Percentiles rank a stretch among this genome's conserved stretches.
These are phyloP conservation scores for Colletotrichum falcatum DNA, from an alignment of 2,329 filamentous ascomycete genomes.

Conservation along the genomic window DNA sequence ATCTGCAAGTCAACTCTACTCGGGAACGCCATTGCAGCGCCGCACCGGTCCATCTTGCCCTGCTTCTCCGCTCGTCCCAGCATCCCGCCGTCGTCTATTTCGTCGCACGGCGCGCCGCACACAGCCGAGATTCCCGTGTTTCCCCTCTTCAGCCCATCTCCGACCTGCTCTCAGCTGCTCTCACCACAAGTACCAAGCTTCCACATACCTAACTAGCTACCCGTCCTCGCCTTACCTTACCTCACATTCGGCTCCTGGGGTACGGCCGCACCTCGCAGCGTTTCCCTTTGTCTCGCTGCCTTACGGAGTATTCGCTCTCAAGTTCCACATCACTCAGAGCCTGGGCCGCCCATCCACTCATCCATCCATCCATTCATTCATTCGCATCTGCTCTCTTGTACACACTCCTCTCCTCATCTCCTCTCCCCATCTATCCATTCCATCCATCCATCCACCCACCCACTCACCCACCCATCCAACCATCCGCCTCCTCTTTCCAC, in stretches of 20 bases:
- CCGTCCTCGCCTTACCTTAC: background rate
- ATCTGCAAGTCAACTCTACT: background rate
- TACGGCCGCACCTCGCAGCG: conserved; percentile 21
- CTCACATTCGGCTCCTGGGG: conserved; percentile 11
- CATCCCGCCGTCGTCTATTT: conserved; percentile 23
- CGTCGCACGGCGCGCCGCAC: conserved; percentile 37
- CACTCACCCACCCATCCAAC: background rate
- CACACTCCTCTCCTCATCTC: conserved; percentile 35
- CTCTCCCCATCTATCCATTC: conserved; percentile 36
- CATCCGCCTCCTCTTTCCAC: conserved; percentile 36
- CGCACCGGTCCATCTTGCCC: conserved; percentile 4
- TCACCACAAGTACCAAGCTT: conserved; percentile 4
- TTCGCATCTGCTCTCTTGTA: background rate
- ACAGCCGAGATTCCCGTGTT: conserved; percentile 36
- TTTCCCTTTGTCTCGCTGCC: conserved; percentile 32
- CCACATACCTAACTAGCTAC: background rate
- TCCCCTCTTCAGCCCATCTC: conserved; percentile 27
- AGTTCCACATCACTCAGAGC: conserved; percentile 15
- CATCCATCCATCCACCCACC: conserved; percentile 34
- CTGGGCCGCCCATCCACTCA: background rate
- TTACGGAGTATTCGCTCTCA: conserved; percentile 10
- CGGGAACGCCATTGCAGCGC: background rate
- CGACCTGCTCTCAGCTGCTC: conserved; percentile 9
- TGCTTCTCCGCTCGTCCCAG: conserved; percentile 21
- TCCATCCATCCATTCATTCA: background rate